A percentile compares a stretch with the other conserved stretches of the same genome.
phyloP scores from a whole-genome alignment of 306 rosid genomes.

The Vigna trinervia region DNA sequence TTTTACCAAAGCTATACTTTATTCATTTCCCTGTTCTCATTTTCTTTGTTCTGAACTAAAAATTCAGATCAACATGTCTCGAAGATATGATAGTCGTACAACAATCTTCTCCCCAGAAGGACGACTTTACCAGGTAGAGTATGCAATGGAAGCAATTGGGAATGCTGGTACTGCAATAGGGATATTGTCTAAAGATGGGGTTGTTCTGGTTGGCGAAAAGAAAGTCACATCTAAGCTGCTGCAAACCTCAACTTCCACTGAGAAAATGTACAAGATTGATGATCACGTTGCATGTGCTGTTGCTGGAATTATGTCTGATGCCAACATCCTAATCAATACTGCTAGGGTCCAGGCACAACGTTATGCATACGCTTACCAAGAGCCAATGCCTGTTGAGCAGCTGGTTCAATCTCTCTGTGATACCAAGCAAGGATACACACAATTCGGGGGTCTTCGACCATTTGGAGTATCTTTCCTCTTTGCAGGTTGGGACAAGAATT shows the following conservation, averaged over 20 bases:
- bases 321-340: conserved; percentile 60
- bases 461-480: conserved; percentile 62
- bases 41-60: conserved; percentile 36
- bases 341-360: conserved; percentile 66
- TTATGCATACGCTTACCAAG: conserved; percentile 56
- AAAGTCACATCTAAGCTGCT: conserved; percentile 63
- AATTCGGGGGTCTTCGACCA: conserved; percentile 60
- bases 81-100: conserved; percentile 65
- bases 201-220: conserved; percentile 61
- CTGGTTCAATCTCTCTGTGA: conserved; percentile 63
- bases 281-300: conserved; percentile 65
- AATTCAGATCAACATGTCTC: conserved; percentile 48
- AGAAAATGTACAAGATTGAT: conserved; percentile 64
- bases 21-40: conserved; percentile 19
- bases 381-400: conserved; percentile 65
- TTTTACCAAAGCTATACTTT: conserved; percentile 1
- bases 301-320: conserved; percentile 63
- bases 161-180: conserved; percentile 66
- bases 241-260: conserved; percentile 61
- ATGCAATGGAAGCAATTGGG: conserved; percentile 66
- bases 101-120: conserved; percentile 66
- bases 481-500: conserved; percentile 64
- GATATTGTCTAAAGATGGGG: conserved; percentile 60
- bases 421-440: conserved; percentile 63
- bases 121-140: conserved; percentile 61